Conservation (phyloP, 2,329 filamentous ascomycete genomes). For the Boeremia exigua region DNA sequence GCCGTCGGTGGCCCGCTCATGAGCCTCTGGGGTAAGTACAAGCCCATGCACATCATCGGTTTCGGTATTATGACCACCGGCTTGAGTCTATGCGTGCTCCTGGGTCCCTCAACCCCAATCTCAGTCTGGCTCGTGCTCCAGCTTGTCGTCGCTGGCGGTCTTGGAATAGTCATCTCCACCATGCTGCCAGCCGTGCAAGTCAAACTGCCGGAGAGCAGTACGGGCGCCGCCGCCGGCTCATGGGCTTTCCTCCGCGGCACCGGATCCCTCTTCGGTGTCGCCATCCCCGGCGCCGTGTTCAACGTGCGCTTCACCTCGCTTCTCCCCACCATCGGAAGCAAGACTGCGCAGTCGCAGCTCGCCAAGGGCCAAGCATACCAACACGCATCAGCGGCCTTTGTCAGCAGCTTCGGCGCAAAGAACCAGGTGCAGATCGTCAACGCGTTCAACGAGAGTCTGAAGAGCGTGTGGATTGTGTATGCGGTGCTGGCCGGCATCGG, state of each 20-base stretch:
- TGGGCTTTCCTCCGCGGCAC: constrained; percentile 41
- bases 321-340: constrained; percentile 16
- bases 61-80: constrained; percentile 31
- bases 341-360: constrained; percentile 9
- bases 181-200: constrained; percentile 42
- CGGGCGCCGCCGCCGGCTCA: constrained; percentile 29
- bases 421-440: constrained; percentile 37
- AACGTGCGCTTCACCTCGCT: constrained; percentile 30
- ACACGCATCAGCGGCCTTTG: constrained; percentile 29
- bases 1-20: constrained; percentile 31
- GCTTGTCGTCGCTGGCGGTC: constrained; percentile 29
- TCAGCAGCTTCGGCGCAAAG: constrained; percentile 21
- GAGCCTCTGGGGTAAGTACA: constrained; percentile 32
- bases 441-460: constrained; percentile 45
- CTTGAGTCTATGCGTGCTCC: constrained; percentile 24
- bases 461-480: constrained; percentile 49
- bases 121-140: constrained; percentile 33
- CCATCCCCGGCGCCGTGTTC: constrained; percentile 39
- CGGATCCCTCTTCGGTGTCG: constrained; percentile 39
- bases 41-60: constrained; percentile 34
- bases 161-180: constrained; percentile 35
- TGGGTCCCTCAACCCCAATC: constrained; percentile 18
- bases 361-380: constrained; percentile 37
- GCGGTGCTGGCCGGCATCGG: constrained; percentile 40
- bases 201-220: constrained; percentile 30